A percentile compares a stretch with the other conserved stretches of the same genome.
phyloP scores from a whole-genome alignment of 2,329 filamentous ascomycete genomes.

The Colletotrichum destructivum region DNA sequence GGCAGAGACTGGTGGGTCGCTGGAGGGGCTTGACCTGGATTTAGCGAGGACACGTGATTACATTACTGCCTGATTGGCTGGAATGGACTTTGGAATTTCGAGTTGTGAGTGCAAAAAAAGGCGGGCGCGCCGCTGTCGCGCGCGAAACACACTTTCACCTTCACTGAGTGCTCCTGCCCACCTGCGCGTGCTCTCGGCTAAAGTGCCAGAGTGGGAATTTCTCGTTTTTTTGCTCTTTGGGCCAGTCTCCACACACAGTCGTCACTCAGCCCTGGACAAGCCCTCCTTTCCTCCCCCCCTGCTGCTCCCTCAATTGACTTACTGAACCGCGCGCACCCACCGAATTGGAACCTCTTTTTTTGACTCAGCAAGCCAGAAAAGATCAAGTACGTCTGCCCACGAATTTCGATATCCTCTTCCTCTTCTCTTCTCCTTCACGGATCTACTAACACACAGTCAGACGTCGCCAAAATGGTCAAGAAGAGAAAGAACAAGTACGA shows the following conservation, averaged over 20 bases:
- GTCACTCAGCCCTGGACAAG: conserved; percentile 25
- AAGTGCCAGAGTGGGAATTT: conserved; percentile 11
- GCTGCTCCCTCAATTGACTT: neutral
- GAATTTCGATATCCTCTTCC: conserved; percentile 3
- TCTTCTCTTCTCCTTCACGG: conserved; percentile 44
- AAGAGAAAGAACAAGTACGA: conserved; percentile 80
- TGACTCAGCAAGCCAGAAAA: conserved; percentile 43
- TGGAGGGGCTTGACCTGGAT: conserved; percentile 52
- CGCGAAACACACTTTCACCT: too few species aligned
- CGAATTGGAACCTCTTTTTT: conserved; percentile 29
- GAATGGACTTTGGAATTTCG: neutral
- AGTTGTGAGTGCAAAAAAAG: conserved; percentile 6
- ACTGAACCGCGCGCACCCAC: conserved; percentile 13
- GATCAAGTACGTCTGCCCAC: conserved; percentile 42
- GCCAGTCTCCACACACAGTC: neutral
- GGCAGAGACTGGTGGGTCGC: conserved; percentile 8
- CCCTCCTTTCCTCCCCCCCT: conserved; percentile 22
- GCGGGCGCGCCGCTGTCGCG: neutral
- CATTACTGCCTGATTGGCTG: fast-evolving
- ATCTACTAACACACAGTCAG: conserved; percentile 54
- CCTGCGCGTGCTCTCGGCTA: neutral
- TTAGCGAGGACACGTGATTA: conserved; percentile 35
- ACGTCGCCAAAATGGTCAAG: conserved; percentile 78
- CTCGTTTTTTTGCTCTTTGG: neutral
- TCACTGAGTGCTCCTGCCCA: too few species aligned